phyloP scores from a whole-genome alignment of 2,329 filamentous ascomycete species.

The Penicillium sp. region DNA sequence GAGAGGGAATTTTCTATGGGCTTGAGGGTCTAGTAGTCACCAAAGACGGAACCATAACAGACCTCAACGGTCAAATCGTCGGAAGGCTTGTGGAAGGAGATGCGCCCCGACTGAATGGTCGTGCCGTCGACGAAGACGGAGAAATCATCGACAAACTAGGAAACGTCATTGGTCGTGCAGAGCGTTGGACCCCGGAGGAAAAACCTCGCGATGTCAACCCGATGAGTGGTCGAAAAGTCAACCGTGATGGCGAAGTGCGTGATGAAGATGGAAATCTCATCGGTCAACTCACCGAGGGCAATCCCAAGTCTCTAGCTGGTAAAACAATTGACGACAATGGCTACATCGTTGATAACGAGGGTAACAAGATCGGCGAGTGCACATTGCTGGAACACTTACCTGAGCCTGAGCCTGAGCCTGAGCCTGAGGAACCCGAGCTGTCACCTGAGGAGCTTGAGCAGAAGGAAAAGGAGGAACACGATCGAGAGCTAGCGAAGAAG shows the following conservation, averaged over 20 bases:
- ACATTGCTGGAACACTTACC: background rate
- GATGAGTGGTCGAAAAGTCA: conserved; percentile 56
- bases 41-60: conserved; percentile 62
- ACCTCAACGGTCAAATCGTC: conserved; percentile 71
- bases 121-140: conserved; percentile 71
- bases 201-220: conserved; percentile 57
- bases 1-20: conserved; percentile 59
- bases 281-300: conserved; percentile 45
- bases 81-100: conserved; percentile 48
- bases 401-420: background rate
- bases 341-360: background rate
- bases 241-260: conserved; percentile 50
- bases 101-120: conserved; percentile 68
- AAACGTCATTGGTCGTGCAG: conserved; percentile 64
- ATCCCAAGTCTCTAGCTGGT: conserved; percentile 29
- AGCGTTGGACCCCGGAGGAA: conserved; percentile 64
- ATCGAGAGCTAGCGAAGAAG: background rate
- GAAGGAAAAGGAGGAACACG: background rate
- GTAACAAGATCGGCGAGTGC: background rate
- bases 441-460: background rate
- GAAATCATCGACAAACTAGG: conserved; percentile 66
- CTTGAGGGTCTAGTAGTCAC: conserved; percentile 57
- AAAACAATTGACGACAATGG: background rate
- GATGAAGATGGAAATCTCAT: conserved; percentile 47
- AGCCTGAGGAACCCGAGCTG: background rate